Evolutionary conservation across 2,329 filamentous ascomycete genomes (phyloP), one percentile per base, ranked within the genome.

Genomic region (Phialophora verrucosa): DNA sequence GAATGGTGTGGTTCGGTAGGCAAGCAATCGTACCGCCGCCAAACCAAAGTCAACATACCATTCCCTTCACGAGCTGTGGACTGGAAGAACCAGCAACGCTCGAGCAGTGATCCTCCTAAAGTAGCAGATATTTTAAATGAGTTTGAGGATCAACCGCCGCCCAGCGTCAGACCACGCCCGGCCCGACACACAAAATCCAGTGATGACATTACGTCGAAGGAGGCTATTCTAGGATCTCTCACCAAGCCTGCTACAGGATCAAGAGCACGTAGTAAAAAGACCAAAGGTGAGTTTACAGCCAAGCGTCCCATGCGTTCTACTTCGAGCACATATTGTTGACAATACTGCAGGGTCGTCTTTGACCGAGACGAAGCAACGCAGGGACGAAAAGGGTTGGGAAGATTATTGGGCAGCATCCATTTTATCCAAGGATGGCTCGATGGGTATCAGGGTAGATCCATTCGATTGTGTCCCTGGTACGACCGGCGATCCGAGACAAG

Each of bases 391-490:
- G 25, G 23, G 27, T 11, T 6, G 10, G 49, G 20, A 20, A 12
- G 20, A 7, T 7, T 1, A 51, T 5, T 20, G 49, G 49, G 25
- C 20, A 14, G 4, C 25, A 27, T 23, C 53, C 17, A 4, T 55
- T 2, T 29, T 35, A n/a, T 32, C 11, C 23, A 55, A 35, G 29
- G 53, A 55, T 35, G 53, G 53, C 27, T 55, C 53, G 29, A 55
- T 55, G 53, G 53, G 53, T 6, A 55, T 55, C 53, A 31, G 53
- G 10, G 53, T 55, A n/a, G 53, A 55, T 12, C 53, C 53, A 23
- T 55, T 55, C 29, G 27, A 55, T 35, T 55, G 53, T 23, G 25
- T 55, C n/a, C 53, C 53, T 55, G 53, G 53, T 35, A 55, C 53
- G 27, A 55, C 17, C 17, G 29, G 5, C 29, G 53, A 55, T 29